Evolutionary conservation across 2,329 filamentous ascomycete species (phyloP).

Genomic region (Penicillium sclerotiorum): DNA sequence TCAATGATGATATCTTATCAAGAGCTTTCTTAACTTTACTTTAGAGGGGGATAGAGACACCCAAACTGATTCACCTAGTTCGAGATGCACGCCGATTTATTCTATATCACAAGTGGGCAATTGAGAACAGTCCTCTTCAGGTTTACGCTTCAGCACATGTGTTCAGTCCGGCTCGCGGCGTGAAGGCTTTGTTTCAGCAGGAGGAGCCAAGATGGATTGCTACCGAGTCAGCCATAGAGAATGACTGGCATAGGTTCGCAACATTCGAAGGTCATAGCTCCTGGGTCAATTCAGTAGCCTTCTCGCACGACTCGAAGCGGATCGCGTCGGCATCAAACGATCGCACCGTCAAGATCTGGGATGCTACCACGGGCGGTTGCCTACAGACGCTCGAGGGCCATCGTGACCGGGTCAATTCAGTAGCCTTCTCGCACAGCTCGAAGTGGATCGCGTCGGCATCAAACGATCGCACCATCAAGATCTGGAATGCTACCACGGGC

Average conservation of each 20-base stretch:
- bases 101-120: constrained; percentile 1
- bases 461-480: background rate
- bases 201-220: background rate
- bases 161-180: background rate
- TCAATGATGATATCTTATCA: background rate
- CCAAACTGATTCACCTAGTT: background rate
- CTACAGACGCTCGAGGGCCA: background rate
- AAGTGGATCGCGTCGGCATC: background rate
- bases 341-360: constrained; percentile 4
- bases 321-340: background rate
- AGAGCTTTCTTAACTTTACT: background rate
- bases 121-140: constrained; percentile 2
- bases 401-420: background rate
- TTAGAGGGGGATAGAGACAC: background rate
- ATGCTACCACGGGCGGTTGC: background rate
- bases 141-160: constrained; percentile 1
- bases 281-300: background rate
- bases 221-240: no score
- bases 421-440: background rate
- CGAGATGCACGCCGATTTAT: constrained; percentile 3
- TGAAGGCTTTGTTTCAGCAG: background rate
- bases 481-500: background rate
- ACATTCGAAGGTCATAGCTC: no score
- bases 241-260: no score
- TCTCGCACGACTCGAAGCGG: background rate